These are phyloP conservation scores for Pythium plurisporium DNA, from an alignment of 352 stramenopile species.

Conservation along the genomic window DNA sequence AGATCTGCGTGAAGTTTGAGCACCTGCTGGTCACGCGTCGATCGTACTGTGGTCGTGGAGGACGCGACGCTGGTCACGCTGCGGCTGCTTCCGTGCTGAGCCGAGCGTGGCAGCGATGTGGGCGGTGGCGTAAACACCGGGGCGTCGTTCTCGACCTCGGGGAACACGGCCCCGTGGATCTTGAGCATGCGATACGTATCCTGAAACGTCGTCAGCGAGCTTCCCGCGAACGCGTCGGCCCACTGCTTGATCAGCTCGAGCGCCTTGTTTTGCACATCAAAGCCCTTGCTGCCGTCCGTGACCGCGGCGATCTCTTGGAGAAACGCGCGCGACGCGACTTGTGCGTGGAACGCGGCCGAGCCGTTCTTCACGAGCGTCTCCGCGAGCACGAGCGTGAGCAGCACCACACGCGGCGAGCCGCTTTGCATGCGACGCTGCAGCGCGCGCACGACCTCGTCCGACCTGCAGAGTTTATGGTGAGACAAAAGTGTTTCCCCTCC, in stretches of 20 bases:
- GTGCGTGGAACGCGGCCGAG: constrained; percentile 42
- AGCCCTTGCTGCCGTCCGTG: constrained; percentile 55
- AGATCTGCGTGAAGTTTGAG: constrained; percentile 68
- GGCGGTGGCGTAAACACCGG: constrained; percentile 66
- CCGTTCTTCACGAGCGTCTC: constrained; percentile 83
- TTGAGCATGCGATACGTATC: constrained; percentile 78
- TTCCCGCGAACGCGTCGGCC: constrained; percentile 59
- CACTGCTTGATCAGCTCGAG: constrained; percentile 80
- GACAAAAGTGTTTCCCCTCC: background rate
- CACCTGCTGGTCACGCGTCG: constrained; percentile 57
- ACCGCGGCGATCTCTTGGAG: constrained; percentile 63
- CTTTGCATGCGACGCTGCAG: constrained; percentile 60
- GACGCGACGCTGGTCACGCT: constrained; percentile 11
- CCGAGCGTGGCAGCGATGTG: constrained; percentile 21
- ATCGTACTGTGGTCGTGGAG: background rate
- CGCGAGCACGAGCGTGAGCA: constrained; percentile 56
- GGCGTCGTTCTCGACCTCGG: constrained; percentile 58
- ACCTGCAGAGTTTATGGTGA: constrained; percentile 34
- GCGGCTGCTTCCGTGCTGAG: constrained; percentile 15
- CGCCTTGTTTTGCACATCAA: constrained; percentile 74
- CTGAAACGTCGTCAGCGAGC: constrained; percentile 53
- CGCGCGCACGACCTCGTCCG: constrained; percentile 54
- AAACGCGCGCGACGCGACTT: constrained; percentile 58
- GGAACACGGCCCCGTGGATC: constrained; percentile 65
- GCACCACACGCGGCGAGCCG: constrained; percentile 33